Evolutionary conservation across 441 rosid species (phyloP).

Genomic region (Gossypium armourianum): DNA sequence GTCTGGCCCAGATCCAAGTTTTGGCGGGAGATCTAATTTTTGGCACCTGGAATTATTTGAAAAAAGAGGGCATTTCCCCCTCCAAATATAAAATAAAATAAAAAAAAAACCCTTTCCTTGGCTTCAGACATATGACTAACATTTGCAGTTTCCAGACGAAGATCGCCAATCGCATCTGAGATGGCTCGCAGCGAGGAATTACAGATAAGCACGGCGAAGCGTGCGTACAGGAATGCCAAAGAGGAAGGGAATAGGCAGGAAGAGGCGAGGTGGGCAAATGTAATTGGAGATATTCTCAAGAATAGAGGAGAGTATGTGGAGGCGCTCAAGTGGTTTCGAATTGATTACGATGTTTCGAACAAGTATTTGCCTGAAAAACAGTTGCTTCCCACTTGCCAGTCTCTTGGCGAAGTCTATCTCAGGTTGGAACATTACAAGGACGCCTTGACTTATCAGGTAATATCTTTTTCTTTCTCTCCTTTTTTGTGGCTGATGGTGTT

Average conservation of each 20-base stretch:
- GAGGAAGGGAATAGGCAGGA: slow-evolving; percentile 67
- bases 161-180: background rate
- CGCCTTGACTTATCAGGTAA: slow-evolving; percentile 70
- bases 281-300: slow-evolving; percentile 67
- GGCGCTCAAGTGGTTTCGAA: slow-evolving; percentile 74
- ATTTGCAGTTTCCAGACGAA: background rate
- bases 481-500: background rate
- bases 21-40: slow-evolving; percentile 14
- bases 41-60: background rate
- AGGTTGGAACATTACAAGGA: slow-evolving; percentile 50
- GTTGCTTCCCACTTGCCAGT: slow-evolving; percentile 75
- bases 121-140: background rate
- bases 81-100: background rate
- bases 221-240: slow-evolving; percentile 47
- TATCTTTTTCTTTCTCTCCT: background rate
- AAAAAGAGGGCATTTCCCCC: background rate
- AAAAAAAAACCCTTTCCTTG: background rate
- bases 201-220: slow-evolving; percentile 46
- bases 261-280: slow-evolving; percentile 93
- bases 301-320: slow-evolving; percentile 79
- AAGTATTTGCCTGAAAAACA: slow-evolving; percentile 62
- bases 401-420: slow-evolving; percentile 72
- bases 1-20: background rate
- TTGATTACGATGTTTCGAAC: slow-evolving; percentile 58
- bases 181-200: slow-evolving; percentile 49